These are phyloP conservation scores for Neofusicoccum sp. DNA, from an alignment of 2,329 filamentous ascomycete genomes.

Conservation along the genomic window DNA sequence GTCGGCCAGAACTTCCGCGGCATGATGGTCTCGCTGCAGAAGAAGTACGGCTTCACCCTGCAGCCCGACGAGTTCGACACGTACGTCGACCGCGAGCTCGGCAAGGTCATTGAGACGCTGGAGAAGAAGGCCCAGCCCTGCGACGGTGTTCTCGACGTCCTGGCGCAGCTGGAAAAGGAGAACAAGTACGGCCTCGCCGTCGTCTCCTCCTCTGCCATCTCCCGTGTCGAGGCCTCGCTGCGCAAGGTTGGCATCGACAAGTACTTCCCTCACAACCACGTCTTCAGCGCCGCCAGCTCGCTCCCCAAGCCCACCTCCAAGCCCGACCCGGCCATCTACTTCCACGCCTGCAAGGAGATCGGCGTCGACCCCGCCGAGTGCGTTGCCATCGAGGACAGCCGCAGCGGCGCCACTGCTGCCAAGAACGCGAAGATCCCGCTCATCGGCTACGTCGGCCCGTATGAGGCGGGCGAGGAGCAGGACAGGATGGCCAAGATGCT, in stretches of 20 bases:
- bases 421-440: constrained; percentile 77
- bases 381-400: constrained; percentile 86
- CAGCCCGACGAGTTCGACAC: constrained; percentile 66
- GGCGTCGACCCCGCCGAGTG: constrained; percentile 71
- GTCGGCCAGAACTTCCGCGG: constrained; percentile 94
- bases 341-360: constrained; percentile 73
- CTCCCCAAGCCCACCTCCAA: constrained; percentile 82
- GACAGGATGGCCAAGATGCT: constrained; percentile 55
- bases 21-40: constrained; percentile 78
- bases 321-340: constrained; percentile 87
- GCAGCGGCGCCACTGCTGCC: constrained; percentile 78
- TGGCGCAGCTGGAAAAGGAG: constrained; percentile 64
- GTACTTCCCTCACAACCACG: constrained; percentile 73
- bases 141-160: constrained; percentile 66
- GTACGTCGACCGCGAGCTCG: constrained; percentile 78
- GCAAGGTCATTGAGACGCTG: constrained; percentile 81
- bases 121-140: constrained; percentile 69
- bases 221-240: constrained; percentile 75
- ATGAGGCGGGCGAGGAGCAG: constrained; percentile 68
- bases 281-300: constrained; percentile 82
- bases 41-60: constrained; percentile 75
- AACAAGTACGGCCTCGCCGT: constrained; percentile 75
- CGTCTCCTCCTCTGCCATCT: constrained; percentile 78
- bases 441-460: constrained; percentile 84
- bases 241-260: constrained; percentile 77